Evolutionary conservation across 306 rosid species (phyloP).

Genomic region (Cicer yamashitae): DNA sequence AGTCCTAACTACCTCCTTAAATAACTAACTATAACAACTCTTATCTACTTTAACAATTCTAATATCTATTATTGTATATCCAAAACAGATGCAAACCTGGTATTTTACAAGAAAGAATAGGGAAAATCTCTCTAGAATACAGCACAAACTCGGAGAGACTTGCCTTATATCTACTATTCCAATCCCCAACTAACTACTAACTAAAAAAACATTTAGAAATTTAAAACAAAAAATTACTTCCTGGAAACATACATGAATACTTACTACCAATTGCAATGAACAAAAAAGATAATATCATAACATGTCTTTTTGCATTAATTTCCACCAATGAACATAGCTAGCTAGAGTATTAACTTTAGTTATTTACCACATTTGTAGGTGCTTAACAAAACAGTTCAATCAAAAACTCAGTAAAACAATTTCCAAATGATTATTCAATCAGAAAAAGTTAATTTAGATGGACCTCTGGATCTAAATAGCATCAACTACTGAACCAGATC

Average conservation of each 20-base stretch:
- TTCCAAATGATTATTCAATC: conserved; percentile 3
- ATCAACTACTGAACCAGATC: conserved; percentile 30
- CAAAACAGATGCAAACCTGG: not conserved
- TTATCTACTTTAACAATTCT: too few species aligned
- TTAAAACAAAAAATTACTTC: conserved; percentile 17
- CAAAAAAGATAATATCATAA: conserved; percentile 4
- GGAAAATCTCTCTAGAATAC: not conserved
- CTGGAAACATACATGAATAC: conserved; percentile 15
- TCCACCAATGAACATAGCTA: conserved; percentile 10
- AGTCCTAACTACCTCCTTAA: too few species aligned
- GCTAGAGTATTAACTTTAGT: not conserved
- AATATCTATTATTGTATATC: too few species aligned
- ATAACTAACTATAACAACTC: too few species aligned
- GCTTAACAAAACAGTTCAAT: conserved; percentile 17
- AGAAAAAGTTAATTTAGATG: conserved; percentile 2
- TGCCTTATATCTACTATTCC: not conserved
- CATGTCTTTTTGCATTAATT: conserved; percentile 1
- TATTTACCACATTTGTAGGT: not conserved
- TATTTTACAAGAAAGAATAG: not conserved
- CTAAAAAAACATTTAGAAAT: not conserved
- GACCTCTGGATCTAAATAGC: conserved; percentile 29
- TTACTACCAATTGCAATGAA: conserved; percentile 5
- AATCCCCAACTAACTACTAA: not conserved
- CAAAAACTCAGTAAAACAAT: not conserved
- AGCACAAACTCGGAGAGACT: not conserved